Base-by-base conservation (phyloP, 768 basidiomycete species). In the Psilocybe sp. region DNA sequence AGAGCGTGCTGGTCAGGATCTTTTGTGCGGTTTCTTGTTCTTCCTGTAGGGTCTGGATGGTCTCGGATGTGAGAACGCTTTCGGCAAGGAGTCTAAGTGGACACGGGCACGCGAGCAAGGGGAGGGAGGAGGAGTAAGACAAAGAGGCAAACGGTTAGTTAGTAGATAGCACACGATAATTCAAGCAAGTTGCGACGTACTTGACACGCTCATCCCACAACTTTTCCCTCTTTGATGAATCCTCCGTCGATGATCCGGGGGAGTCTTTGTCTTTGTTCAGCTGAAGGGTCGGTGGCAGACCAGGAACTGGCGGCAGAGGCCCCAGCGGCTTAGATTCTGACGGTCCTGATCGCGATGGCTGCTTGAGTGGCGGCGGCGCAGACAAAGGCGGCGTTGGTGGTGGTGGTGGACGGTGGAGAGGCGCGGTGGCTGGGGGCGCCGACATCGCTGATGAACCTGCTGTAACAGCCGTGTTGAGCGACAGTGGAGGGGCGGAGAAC, bases 201-300 rank as follows among this genome's bases (percentile, higher is more conserved):
- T 52, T 59, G 41, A 54, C 51, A 38, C 59, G 46, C 31, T 55
- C 49, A 16, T 50, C 52, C 55, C 60, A 63, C 28, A 52, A 34
- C 13, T 52, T 55, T 5, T 43, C 20, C 19, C 51, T 58, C 3
- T 57, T 54, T 28, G 51, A 54, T 12, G 43, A 28, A 6, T 38
- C 41, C 16, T 35, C 32, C 28, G 57, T 51, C 8, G 42, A 18
- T 2, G 19, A 4, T 8, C 33, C 11, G 2, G 48, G 40, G 2
- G 40, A 8, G 6, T 16, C 32, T 3, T 31, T 15, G 2, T 23
- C 48, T 5, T 15, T 32, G 10, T 20, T 19, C 48, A 34, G 40
- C 11, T 34, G 16, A 15, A 19, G 48, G 11, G 23, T 6, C 37
- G 5, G 5, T 42, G 40, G 33, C 23, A 46, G 6, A 16, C 5